A percentile compares a stretch with the other conserved stretches of the same genome.
Conservation (phyloP, 805 yeast species). For the Kazachstania bromeliacearum region DNA sequence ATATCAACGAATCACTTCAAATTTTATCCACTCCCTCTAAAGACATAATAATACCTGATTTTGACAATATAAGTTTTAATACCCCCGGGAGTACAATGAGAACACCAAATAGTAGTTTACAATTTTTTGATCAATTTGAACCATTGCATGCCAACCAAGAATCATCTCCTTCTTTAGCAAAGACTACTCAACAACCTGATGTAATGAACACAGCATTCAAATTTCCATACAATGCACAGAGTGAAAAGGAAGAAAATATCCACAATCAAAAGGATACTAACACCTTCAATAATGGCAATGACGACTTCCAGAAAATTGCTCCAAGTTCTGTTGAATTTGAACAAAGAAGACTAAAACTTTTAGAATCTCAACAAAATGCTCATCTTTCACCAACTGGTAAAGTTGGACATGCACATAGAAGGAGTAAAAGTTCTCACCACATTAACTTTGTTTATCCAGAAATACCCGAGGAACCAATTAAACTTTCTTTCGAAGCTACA, state of each 20-base stretch:
- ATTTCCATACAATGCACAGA: conserved; percentile 16
- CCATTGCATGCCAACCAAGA: conserved; percentile 1
- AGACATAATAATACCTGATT: conserved; percentile 20
- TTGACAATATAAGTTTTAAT: conserved; percentile 10
- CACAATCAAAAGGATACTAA: not conserved
- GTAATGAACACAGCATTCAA: conserved; percentile 16
- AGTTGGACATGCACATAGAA: conserved; percentile 20
- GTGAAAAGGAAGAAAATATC: not conserved
- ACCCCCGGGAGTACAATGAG: conserved; percentile 8
- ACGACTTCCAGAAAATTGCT: conserved; percentile 15
- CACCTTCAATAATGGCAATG: not conserved
- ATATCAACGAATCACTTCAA: conserved; percentile 11
- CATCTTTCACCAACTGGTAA: conserved; percentile 8
- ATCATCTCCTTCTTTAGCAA: not conserved
- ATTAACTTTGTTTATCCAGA: conserved; percentile 8
- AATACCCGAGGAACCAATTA: not conserved
- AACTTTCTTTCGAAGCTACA: conserved; percentile 10
- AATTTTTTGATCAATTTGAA: conserved; percentile 20
- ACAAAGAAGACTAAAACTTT: conserved; percentile 16
- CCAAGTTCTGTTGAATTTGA: conserved; percentile 11
- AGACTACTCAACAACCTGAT: conserved; percentile 3
- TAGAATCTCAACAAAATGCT: conserved; percentile 4
- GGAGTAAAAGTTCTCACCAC: conserved; percentile 25
- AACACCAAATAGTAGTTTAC: conserved; percentile 13
- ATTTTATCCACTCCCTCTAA: conserved; percentile 24